These are phyloP conservation scores for Pilaira anomala DNA, from an alignment of 192 early-diverging fungal species.

Conservation along the genomic window DNA sequence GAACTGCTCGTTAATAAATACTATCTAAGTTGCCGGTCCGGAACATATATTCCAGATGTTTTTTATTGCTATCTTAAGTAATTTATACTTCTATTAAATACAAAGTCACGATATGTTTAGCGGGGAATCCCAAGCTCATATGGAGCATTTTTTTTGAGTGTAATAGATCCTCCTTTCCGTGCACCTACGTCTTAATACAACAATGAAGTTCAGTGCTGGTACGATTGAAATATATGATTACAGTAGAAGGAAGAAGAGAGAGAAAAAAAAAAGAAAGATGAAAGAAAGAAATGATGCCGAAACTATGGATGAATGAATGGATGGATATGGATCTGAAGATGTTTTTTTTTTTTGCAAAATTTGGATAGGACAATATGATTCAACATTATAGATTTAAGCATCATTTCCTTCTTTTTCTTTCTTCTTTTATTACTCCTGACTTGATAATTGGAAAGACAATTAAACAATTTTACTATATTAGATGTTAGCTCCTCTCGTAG, in stretches of 20 bases:
- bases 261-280: constrained; percentile 3
- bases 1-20: too few relatives aligned
- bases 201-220: constrained; percentile 40
- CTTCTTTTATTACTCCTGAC: too few relatives aligned
- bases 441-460: not conserved
- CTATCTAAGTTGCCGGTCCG: too few relatives aligned
- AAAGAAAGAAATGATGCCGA: not conserved
- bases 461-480: constrained; percentile 18
- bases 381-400: not conserved
- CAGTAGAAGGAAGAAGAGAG: not conserved
- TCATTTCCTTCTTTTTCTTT: too few relatives aligned
- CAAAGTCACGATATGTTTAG: too few relatives aligned
- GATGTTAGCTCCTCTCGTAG: constrained; percentile 88
- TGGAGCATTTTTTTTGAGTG: too few relatives aligned
- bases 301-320: constrained; percentile 14
- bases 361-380: not conserved
- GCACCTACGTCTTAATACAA: constrained; percentile 3
- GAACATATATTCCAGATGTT: too few relatives aligned
- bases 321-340: not conserved
- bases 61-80: too few relatives aligned
- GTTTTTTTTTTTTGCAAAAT: too few relatives aligned
- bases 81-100: too few relatives aligned
- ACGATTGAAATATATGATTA: not conserved
- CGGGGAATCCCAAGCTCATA: too few relatives aligned
- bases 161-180: constrained; percentile 15